Base-by-base conservation (phyloP, 768 basidiomycete genomes). In the Phlebiopsis gigantea region DNA sequence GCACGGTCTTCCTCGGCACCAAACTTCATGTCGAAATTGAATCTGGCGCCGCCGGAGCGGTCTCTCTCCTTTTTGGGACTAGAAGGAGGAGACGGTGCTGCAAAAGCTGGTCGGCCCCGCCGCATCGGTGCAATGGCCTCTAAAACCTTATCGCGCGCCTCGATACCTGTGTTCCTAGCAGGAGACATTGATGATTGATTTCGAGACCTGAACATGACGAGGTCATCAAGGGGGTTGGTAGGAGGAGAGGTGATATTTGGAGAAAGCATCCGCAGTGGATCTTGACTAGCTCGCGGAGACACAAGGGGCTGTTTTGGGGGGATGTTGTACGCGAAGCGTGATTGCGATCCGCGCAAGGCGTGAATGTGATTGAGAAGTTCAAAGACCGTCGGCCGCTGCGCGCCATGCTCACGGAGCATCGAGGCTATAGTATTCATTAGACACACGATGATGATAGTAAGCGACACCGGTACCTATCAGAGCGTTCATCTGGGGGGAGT, bases 371-470 rank as follows among this genome's bases (percentile, higher is more conserved):
- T 75, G 44, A 98, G 84, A 14, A 96, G 72, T 63, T 97, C 92
- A 64, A 95, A 98, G 15, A 91, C 88, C 14, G 83, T 81, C 9
- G 96, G 97, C 15, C 97, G 80, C 62, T 90, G 87, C 2, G 82
- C 68, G 1, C 95, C 93, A 60, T 93, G 88, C 66, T 98, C 97
- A 49, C 88, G 85, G 24, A 99, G 81, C 92, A 97, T 97, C 4
- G 90, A 91, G 0, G 78, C 93, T 98, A 63, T 22, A 49, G 51
- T 15, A 55, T 46, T 30, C 29, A 12, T 54, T 24, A 55, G 52
- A 19, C n/a, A 5, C 21, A 24, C 2, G n/a, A n/a, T 10, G 12
- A 39, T 24, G 22, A 30, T 34, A 30, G 49, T 46, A 55, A 41
- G 54, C n/a, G 26, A 22, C 62, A 47, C 30, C 79, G 71, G 53